phyloP scores from a whole-genome alignment of 2,329 filamentous ascomycete species.

The Fusarium sp. region DNA sequence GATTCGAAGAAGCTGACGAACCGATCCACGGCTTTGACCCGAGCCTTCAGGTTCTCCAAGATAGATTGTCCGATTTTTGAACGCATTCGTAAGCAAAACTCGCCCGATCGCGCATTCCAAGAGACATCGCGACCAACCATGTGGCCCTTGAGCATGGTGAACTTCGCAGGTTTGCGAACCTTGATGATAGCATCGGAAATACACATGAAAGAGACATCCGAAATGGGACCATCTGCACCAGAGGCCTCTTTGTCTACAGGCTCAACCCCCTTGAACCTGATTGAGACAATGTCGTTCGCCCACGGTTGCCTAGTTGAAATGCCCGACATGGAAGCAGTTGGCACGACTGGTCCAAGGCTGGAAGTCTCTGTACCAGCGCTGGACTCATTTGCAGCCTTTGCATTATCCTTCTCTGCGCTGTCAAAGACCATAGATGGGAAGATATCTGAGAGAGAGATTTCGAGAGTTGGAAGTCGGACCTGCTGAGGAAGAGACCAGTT shows the following conservation, averaged over 20 bases:
- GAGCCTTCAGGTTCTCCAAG: conserved; percentile 67
- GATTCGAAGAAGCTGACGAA: conserved; percentile 77
- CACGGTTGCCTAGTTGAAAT: conserved; percentile 57
- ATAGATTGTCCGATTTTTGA: conserved; percentile 69
- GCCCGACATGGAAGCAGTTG: conserved; percentile 27
- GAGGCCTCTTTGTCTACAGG: conserved; percentile 29
- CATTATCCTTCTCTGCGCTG: conserved; percentile 31
- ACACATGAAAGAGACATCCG: conserved; percentile 49
- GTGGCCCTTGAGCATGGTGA: conserved; percentile 64
- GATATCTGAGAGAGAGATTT: conserved; percentile 62
- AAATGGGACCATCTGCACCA: conserved; percentile 7
- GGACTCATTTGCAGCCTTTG: conserved; percentile 10
- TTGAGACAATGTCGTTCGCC: conserved; percentile 69
- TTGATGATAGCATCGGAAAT: conserved; percentile 66
- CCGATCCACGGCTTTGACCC: conserved; percentile 75
- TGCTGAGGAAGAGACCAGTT: conserved; percentile 57
- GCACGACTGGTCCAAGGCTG: conserved; percentile 43
- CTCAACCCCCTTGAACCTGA: conserved; percentile 66
- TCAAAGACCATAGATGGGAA: conserved; percentile 53
- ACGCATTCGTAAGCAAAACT: conserved; percentile 71
- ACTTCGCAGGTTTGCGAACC: conserved; percentile 65
- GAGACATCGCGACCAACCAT: conserved; percentile 69
- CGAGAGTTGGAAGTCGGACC: conserved; percentile 61
- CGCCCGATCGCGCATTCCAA: conserved; percentile 69
- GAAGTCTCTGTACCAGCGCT: conserved; percentile 17